A percentile compares a stretch with the other conserved stretches of the same genome.
Conservation (phyloP, 495 filamentous ascomycete genomes). For the Aspergillus incahuasiensis region DNA sequence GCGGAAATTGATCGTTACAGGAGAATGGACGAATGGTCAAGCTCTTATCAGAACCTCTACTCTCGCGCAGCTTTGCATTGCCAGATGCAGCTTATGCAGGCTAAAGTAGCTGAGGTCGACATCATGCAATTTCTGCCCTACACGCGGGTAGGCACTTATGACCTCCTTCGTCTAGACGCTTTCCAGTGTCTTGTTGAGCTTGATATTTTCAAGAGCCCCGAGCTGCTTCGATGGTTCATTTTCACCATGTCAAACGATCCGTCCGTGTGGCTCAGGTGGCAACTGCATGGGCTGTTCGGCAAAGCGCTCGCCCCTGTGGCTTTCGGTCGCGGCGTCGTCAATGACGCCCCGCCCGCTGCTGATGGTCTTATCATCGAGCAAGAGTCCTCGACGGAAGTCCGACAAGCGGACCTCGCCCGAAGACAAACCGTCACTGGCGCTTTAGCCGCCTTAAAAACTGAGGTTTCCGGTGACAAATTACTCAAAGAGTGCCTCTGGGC, state of each 20-base stretch:
- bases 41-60: slow-evolving; percentile 87
- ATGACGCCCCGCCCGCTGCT: slow-evolving; percentile 27
- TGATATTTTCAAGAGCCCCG: slow-evolving; percentile 59
- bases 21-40: slow-evolving; percentile 89
- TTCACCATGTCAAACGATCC: slow-evolving; percentile 67
- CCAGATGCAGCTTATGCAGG: slow-evolving; percentile 67
- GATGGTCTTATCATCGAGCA: slow-evolving; percentile 78
- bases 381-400: slow-evolving; percentile 61
- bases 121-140: slow-evolving; percentile 74
- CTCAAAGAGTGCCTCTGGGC: slow-evolving; percentile 72
- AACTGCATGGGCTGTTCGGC: slow-evolving; percentile 62
- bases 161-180: slow-evolving; percentile 74
- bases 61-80: slow-evolving; percentile 78
- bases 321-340: slow-evolving; percentile 54
- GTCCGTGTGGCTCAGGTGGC: slow-evolving; percentile 73
- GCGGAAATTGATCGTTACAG: slow-evolving; percentile 86
- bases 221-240: slow-evolving; percentile 66
- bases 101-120: slow-evolving; percentile 57
- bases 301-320: slow-evolving; percentile 74
- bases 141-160: slow-evolving; percentile 68
- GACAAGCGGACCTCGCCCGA: slow-evolving; percentile 65
- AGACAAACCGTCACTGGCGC: slow-evolving; percentile 74
- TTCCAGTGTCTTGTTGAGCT: slow-evolving; percentile 78
- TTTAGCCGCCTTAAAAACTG: slow-evolving; percentile 65
- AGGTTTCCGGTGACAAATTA: slow-evolving; percentile 56